phyloP scores from a whole-genome alignment of 1,284 basidiomycete species.

The Ustanciosporium gigantosporum region DNA sequence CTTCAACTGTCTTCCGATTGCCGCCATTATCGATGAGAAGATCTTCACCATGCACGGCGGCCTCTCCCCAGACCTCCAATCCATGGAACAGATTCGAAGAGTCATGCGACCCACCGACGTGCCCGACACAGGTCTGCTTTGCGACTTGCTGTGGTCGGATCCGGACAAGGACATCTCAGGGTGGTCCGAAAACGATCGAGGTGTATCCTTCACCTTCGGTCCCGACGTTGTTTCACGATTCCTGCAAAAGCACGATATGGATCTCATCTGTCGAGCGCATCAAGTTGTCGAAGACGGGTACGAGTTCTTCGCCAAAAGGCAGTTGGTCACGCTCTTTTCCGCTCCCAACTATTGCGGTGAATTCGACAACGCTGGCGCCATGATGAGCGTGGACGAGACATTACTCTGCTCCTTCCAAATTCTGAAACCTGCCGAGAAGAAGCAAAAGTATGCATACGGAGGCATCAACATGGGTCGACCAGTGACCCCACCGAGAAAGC shows the following conservation, averaged over 20 bases:
- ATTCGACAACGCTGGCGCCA: constrained; percentile 98
- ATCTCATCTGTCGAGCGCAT: constrained; percentile 96
- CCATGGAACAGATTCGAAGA: constrained; percentile 98
- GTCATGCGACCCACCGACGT: constrained; percentile 99
- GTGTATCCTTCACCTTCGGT: constrained; percentile 97
- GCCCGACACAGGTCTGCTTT: constrained; percentile 95
- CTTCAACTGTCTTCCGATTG: constrained; percentile 93
- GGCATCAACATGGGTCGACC: constrained; percentile 64
- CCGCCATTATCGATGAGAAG: constrained; percentile 95
- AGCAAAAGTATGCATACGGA: constrained; percentile 72
- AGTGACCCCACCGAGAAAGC: constrained; percentile 66
- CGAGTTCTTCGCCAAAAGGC: constrained; percentile 97
- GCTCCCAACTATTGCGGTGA: constrained; percentile 98
- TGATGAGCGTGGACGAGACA: constrained; percentile 99
- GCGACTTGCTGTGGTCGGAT: constrained; percentile 97
- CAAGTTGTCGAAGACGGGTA: constrained; percentile 99
- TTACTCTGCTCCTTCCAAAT: constrained; percentile 93
- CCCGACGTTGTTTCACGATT: constrained; percentile 97
- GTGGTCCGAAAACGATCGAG: constrained; percentile 98
- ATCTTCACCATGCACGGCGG: constrained; percentile 88
- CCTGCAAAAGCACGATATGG: constrained; percentile 98
- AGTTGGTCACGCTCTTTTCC: constrained; percentile 94
- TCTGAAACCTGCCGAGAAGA: constrained; percentile 98
- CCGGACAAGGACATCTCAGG: constrained; percentile 99
- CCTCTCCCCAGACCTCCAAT: constrained; percentile 93